Conservation (phyloP, 768 basidiomycete genomes). For the Amanita muscaria region DNA sequence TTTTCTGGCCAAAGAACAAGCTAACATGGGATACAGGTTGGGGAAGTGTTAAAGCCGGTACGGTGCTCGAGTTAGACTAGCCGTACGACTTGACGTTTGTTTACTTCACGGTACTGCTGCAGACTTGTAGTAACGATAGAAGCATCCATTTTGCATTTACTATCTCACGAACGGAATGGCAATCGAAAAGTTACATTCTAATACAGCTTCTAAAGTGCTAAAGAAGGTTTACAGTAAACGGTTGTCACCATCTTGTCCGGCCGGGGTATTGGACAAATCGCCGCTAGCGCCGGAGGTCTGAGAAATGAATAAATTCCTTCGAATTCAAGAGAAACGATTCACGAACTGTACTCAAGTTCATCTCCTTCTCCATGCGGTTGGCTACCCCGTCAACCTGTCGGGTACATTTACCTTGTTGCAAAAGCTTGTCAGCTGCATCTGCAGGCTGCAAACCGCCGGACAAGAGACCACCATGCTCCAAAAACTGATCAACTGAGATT, state of each 20-base stretch:
- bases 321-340: background rate
- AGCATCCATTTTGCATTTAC: too few relatives aligned
- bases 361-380: conserved; percentile 13
- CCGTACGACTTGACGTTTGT: background rate
- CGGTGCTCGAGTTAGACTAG: conserved; percentile 72
- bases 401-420: conserved; percentile 15
- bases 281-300: too few relatives aligned
- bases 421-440: conserved; percentile 14
- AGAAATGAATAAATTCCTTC: too few relatives aligned
- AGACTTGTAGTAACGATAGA: too few relatives aligned
- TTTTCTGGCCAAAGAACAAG: background rate
- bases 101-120: too few relatives aligned
- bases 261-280: too few relatives aligned
- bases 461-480: conserved; percentile 18
- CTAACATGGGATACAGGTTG: conserved; percentile 26
- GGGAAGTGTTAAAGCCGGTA: conserved; percentile 83
- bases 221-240: too few relatives aligned
- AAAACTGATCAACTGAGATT: conserved; percentile 26
- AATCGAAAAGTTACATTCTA: too few relatives aligned
- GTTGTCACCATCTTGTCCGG: too few relatives aligned
- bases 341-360: conserved; percentile 9
- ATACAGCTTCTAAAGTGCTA: too few relatives aligned
- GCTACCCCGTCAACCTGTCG: conserved; percentile 21
- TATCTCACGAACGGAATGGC: too few relatives aligned
- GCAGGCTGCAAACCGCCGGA: conserved; percentile 7